These are phyloP conservation scores for Cyclostephanos tholiformis DNA, from an alignment of 108 stramenopile species.

Conservation along the genomic window DNA sequence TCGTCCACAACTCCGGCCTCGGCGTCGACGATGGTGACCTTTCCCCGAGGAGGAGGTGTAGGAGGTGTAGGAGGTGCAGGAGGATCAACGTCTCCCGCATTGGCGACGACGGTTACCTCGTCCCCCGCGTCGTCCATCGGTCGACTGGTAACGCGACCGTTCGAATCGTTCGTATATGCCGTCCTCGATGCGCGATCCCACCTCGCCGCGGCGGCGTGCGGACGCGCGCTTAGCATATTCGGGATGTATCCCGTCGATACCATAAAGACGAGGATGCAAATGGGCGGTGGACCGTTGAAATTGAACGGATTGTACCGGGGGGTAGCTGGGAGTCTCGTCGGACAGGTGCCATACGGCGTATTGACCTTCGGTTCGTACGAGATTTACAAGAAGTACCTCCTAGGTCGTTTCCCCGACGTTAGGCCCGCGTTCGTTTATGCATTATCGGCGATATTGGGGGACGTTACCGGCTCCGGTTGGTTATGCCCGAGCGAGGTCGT, in stretches of 20 bases:
- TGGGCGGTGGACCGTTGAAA: slow-evolving; percentile 60
- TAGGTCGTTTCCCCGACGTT: slow-evolving; percentile 53
- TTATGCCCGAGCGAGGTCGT: slow-evolving; percentile 81
- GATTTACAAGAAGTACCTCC: slow-evolving; percentile 75
- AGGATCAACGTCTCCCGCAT: too few species aligned
- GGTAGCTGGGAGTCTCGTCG: slow-evolving; percentile 62
- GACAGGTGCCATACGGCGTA: slow-evolving; percentile 78
- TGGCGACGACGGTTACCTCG: background rate
- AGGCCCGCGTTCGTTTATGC: slow-evolving; percentile 67
- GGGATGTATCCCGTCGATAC: slow-evolving; percentile 84
- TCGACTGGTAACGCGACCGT: background rate
- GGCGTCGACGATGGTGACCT: background rate
- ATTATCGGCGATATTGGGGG: slow-evolving; percentile 67
- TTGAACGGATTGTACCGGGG: slow-evolving; percentile 64
- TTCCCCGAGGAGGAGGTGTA: slow-evolving; percentile 17
- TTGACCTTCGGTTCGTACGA: slow-evolving; percentile 86
- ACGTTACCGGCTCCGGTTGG: slow-evolving; percentile 78
- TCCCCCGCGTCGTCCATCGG: background rate
- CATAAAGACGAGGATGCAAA: slow-evolving; percentile 89
- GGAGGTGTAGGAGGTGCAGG: too few species aligned
- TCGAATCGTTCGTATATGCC: slow-evolving; percentile 49
- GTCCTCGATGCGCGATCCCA: slow-evolving; percentile 57
- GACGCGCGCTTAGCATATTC: slow-evolving; percentile 70
- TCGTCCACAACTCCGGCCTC: background rate
- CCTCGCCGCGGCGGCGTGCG: slow-evolving; percentile 70